Evolutionary conservation across 345 rosid genomes (phyloP).

Genomic region (Kernera saxatilis): DNA sequence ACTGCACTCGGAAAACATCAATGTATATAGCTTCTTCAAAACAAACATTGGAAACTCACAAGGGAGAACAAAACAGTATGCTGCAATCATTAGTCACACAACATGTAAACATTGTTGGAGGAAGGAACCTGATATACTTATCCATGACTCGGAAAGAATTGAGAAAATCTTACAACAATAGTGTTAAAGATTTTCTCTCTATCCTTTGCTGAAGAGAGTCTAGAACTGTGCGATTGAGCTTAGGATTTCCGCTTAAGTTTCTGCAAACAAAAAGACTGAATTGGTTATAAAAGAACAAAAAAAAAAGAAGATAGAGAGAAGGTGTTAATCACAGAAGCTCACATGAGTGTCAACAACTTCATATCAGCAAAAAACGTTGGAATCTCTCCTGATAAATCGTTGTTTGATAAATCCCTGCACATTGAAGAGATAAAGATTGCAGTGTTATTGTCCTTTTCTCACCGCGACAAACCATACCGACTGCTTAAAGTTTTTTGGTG

Average conservation of each 20-base stretch:
- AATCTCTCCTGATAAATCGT: constrained; percentile 31
- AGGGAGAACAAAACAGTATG: too few species aligned
- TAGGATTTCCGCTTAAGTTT: constrained; percentile 3
- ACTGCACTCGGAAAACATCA: background rate
- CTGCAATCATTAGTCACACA: background rate
- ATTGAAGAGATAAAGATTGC: background rate
- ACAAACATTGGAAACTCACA: too few species aligned
- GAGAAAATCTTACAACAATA: background rate
- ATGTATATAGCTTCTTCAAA: background rate
- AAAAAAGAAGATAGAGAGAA: background rate
- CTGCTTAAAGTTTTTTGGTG: background rate
- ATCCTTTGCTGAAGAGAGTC: background rate
- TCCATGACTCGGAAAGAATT: background rate
- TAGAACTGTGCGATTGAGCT: background rate
- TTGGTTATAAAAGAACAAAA: background rate
- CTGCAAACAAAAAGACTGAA: background rate
- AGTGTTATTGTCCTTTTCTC: background rate
- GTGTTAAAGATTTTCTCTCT: background rate
- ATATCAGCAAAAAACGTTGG: constrained; percentile 36
- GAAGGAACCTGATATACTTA: background rate
- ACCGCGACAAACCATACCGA: background rate
- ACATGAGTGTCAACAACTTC: constrained; percentile 35
- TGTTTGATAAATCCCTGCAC: constrained; percentile 47
- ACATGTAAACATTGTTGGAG: background rate
- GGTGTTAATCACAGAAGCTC: constrained; percentile 10